phyloP scores from a whole-genome alignment of 2,329 filamentous ascomycete species.

The Neodidymelliopsis sp. region DNA sequence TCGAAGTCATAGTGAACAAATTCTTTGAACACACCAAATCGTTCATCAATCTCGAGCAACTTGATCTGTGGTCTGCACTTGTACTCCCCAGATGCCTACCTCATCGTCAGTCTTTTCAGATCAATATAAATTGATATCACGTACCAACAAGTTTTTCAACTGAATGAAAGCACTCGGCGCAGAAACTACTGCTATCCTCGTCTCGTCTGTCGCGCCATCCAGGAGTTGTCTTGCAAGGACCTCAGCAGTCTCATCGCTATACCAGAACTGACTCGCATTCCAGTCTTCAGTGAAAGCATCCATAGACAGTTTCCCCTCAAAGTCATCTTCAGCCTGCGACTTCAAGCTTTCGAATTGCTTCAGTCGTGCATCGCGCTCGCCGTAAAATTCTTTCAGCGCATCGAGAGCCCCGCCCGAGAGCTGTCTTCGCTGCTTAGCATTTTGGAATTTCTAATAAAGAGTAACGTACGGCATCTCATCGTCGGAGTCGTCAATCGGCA shows the following conservation, averaged over 20 bases:
- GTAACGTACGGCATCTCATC: conserved; percentile 47
- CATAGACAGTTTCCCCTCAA: conserved; percentile 64
- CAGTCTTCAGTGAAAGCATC: conserved; percentile 80
- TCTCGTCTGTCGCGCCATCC: conserved; percentile 63
- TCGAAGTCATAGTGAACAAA: conserved; percentile 79
- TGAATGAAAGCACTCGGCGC: conserved; percentile 80
- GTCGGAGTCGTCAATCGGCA: conserved; percentile 40
- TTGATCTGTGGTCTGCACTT: conserved; percentile 62
- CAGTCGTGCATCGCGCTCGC: conserved; percentile 71
- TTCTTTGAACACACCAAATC: conserved; percentile 77
- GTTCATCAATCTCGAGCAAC: conserved; percentile 76
- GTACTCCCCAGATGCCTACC: conserved; percentile 43
- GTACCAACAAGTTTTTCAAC: conserved; percentile 72
- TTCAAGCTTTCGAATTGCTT: conserved; percentile 74
- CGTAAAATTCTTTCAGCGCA: conserved; percentile 76
- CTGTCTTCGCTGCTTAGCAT: conserved; percentile 54
- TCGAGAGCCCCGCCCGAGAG: conserved; percentile 72
- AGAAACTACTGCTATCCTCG: conserved; percentile 73
- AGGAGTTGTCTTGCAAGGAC: conserved; percentile 71
- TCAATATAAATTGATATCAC: conserved; percentile 24
- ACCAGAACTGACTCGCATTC: conserved; percentile 88
- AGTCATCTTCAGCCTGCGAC: conserved; percentile 65
- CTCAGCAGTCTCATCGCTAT: conserved; percentile 74
- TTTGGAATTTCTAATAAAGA: not conserved
- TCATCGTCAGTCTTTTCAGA: not conserved